Evolutionary conservation across 306 rosid genomes (phyloP), one percentile per base, ranked within the genome.

Genomic region (Malus domestica): DNA sequence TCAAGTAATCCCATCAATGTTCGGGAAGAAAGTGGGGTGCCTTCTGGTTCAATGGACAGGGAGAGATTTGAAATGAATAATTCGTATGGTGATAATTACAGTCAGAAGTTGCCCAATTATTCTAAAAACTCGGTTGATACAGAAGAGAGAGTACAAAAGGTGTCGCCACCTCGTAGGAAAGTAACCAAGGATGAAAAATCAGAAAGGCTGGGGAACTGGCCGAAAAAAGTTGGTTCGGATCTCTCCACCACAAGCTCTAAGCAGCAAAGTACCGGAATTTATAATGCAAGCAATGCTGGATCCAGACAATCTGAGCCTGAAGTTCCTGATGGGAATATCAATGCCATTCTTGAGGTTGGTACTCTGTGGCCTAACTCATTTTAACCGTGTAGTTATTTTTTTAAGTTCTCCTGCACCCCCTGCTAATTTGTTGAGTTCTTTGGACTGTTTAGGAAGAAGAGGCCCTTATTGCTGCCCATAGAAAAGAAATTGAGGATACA

Each of bases 401-500:
- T 30, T 13, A 76, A 63, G 63, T 76, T 79, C 73, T 20, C 54
- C 14, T 71, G 49, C 35, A 42, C 73, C 68, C 64, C 61, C 77
- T 67, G 76, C 73, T 87, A 33, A 73, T 79, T 49, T 75, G 35
- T 20, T 80, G 65, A 76, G 72, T 25, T 54, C 38, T 77, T n/a
- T 77, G 35, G 45, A 19, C 75, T 80, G 44, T 75, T 82, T 85
- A 95, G 99, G 99, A 95, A 85, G 98, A 95, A 77, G 97, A 95
- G 87, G 97, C 97, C 49, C 74, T 92, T 74, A 84, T 95, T 83
- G 90, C 96, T 83, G 97, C 99, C 67, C 99, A 95, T 74, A 90
- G 99, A 77, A 95, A 92, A 82, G 99, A 92, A 88, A 95, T 95
- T 3, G 99, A 92, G 84, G 97, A 95, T 80, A 95, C 99, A 19